Percentiles rank a stretch among this genome's conserved stretches.
Evolutionary conservation across 768 basidiomycete genomes (phyloP).

Genomic region (Tulasnella sp.): DNA sequence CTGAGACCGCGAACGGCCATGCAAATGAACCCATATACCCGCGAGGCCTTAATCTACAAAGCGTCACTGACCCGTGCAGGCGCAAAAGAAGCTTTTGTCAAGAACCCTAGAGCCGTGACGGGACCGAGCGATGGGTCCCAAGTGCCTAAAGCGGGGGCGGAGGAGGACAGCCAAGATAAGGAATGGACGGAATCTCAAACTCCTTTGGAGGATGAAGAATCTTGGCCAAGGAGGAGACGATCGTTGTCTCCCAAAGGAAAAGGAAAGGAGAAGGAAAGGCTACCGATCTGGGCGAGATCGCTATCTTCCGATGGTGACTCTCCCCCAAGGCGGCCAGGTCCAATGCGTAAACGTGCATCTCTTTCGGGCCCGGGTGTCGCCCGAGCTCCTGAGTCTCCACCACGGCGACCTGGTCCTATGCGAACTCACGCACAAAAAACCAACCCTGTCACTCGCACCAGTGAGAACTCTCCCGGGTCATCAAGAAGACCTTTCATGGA

Average conservation of each 20-base stretch:
- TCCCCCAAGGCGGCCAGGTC: background rate
- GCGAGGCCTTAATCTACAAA: conserved; percentile 21
- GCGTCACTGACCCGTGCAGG: conserved; percentile 13
- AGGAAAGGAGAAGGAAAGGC: background rate
- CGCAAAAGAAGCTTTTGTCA: conserved; percentile 58
- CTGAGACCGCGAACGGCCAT: conserved; percentile 53
- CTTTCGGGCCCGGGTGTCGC: background rate
- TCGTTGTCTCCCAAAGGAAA: conserved; percentile 2
- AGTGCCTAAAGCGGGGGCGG: background rate
- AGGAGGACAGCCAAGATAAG: conserved; percentile 24
- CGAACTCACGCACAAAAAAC: background rate
- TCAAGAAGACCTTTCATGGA: background rate
- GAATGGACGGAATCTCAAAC: conserved; percentile 7
- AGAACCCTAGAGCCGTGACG: conserved; percentile 31
- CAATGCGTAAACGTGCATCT: background rate
- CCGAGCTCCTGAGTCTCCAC: background rate
- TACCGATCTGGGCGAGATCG: background rate
- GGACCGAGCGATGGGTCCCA: conserved; percentile 18
- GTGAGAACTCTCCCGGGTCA: background rate
- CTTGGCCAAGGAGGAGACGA: background rate
- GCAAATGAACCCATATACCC: conserved; percentile 58
- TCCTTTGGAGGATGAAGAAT: background rate
- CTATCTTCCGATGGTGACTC: background rate
- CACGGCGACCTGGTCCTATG: background rate
- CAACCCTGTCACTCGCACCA: background rate